Evolutionary conservation across 257 asterid species (phyloP).

Genomic region (Gynochthodes officinalis): DNA sequence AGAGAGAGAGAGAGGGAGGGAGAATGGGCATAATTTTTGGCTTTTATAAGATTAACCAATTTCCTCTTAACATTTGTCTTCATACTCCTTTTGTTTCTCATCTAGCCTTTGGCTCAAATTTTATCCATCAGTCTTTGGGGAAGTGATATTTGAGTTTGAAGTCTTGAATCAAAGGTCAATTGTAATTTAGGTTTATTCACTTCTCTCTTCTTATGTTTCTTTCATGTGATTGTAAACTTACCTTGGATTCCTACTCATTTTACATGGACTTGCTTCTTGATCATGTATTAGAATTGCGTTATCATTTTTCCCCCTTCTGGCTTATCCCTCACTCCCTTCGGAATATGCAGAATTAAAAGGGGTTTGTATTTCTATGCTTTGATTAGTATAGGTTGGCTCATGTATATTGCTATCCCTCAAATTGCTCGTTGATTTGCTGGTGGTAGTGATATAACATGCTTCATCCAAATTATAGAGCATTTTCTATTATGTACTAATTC

Average conservation of each 20-base stretch:
- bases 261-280: no score
- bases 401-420: neutral
- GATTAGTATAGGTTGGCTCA: neutral
- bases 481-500: no score
- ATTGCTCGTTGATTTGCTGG: neutral
- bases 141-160: neutral
- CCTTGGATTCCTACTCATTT: neutral
- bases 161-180: neutral
- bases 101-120: neutral
- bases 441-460: neutral
- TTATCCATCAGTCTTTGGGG: neutral
- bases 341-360: neutral
- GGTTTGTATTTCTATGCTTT: neutral
- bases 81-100: neutral
- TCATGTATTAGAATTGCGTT: neutral
- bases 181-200: neutral
- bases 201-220: neutral
- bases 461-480: no score
- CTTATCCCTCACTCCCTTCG: neutral
- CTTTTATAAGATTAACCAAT: neutral
- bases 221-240: neutral
- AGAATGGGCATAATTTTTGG: no score
- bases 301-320: neutral
- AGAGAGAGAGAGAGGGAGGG: no score
- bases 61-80: neutral